phyloP scores from a whole-genome alignment of 116 monocot species.

The Iris pallida region DNA sequence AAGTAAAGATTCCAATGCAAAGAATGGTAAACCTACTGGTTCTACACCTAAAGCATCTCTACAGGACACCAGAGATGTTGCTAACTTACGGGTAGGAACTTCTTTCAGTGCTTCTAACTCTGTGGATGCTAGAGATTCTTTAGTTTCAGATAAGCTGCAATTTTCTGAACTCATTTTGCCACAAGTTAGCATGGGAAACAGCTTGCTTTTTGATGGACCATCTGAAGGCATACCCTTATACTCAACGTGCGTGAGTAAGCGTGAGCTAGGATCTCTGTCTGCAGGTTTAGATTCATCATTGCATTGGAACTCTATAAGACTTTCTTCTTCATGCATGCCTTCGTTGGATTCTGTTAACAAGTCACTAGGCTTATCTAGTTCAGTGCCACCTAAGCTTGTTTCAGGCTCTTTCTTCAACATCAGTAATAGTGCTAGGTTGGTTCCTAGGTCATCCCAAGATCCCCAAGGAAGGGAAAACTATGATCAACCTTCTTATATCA shows the following conservation, averaged over 20 bases:
- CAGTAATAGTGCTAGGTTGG: slow-evolving; percentile 36
- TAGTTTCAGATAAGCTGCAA: slow-evolving; percentile 59
- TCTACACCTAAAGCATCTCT: slow-evolving; percentile 20
- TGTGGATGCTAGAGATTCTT: slow-evolving; percentile 39
- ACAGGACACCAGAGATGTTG: slow-evolving; percentile 24
- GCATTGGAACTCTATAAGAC: slow-evolving; percentile 44
- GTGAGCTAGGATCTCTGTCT: slow-evolving; percentile 17
- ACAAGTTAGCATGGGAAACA: slow-evolving; percentile 55
- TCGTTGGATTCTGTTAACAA: slow-evolving; percentile 47
- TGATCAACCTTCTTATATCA: slow-evolving; percentile 47
- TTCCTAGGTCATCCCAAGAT: slow-evolving; percentile 24
- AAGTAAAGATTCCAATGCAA: slow-evolving; percentile 26
- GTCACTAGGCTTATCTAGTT: slow-evolving; percentile 49
- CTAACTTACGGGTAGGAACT: slow-evolving; percentile 35
- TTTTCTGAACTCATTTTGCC: slow-evolving; percentile 75
- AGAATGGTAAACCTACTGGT: slow-evolving; percentile 23
- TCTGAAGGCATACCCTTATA: slow-evolving; percentile 89
- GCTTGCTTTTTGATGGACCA: slow-evolving; percentile 68
- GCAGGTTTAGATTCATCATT: slow-evolving; percentile 37
- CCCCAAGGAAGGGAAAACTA: slow-evolving; percentile 27
- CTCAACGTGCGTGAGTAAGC: slow-evolving; percentile 55
- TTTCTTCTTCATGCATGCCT: slow-evolving; percentile 53
- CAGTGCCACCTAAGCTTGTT: slow-evolving; percentile 75
- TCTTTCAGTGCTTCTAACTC: slow-evolving; percentile 29
- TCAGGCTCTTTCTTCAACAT: slow-evolving; percentile 75